Conservation (phyloP, 805 yeast species). For the Saccharomycopsis fibuligera region DNA sequence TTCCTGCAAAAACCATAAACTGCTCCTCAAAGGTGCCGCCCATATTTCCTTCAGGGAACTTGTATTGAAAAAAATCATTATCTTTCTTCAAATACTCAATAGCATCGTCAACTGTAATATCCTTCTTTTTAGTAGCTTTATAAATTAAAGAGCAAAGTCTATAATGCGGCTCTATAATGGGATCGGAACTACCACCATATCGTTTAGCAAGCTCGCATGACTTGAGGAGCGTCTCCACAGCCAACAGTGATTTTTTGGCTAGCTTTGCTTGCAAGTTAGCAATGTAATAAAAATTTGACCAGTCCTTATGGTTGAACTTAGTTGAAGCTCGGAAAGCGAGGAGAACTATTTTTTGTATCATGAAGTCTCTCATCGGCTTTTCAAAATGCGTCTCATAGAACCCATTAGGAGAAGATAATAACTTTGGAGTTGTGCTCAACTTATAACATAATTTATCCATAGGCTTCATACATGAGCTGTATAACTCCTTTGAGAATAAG, state of each 20-base stretch:
- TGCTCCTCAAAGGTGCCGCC: conserved; percentile 2
- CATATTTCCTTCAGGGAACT: conserved; percentile 22
- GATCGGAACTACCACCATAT: conserved; percentile 39
- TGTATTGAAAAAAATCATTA: conserved; percentile 25
- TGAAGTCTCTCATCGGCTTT: conserved; percentile 23
- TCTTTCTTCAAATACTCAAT: conserved; percentile 35
- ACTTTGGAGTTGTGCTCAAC: conserved; percentile 33
- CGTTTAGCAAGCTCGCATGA: conserved; percentile 39
- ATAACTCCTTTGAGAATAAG: conserved; percentile 46
- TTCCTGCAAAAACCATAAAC: conserved; percentile 30
- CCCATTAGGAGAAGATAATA: conserved; percentile 23
- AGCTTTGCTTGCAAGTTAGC: conserved; percentile 56
- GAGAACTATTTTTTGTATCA: conserved; percentile 35
- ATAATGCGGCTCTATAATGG: conserved; percentile 75
- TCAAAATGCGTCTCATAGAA: conserved; percentile 26
- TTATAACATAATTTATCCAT: conserved; percentile 57
- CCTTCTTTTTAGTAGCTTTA: conserved; percentile 42
- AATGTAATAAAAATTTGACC: conserved; percentile 55
- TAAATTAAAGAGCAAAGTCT: conserved; percentile 48
- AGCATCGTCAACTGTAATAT: conserved; percentile 35
- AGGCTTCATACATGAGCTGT: conserved; percentile 54
- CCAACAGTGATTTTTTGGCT: conserved; percentile 27
- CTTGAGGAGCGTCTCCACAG: conserved; percentile 37
- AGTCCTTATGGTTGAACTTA: conserved; percentile 35
- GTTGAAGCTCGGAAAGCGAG: conserved; percentile 41